A percentile compares a stretch with the other conserved stretches of the same genome.
These are phyloP conservation scores for Solanum etuberosum DNA, from an alignment of 257 asterid species.

Conservation along the genomic window DNA sequence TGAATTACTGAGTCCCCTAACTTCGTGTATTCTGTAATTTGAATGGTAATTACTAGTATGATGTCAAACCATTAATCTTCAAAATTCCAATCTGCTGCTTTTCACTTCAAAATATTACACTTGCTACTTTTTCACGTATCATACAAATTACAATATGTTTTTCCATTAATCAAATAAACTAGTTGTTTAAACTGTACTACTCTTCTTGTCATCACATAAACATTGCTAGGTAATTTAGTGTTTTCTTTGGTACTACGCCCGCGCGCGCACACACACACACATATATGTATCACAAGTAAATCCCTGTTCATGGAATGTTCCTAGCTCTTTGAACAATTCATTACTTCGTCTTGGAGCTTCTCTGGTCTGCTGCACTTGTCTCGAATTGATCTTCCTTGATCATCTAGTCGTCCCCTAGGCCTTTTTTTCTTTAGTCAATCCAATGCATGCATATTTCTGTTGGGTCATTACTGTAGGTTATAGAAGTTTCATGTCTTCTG, in stretches of 20 bases:
- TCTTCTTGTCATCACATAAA: neutral
- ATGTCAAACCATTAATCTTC: neutral
- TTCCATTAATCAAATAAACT: neutral
- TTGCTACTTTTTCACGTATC: neutral
- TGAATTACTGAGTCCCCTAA: neutral
- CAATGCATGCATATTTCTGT: neutral
- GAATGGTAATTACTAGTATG: neutral
- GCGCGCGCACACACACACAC: fast-evolving
- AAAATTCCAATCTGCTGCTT: neutral
- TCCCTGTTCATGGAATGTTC: neutral
- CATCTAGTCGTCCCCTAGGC: neutral
- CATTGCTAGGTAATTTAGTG: neutral
- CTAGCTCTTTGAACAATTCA: neutral
- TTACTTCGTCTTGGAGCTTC: neutral
- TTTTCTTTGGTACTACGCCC: neutral
- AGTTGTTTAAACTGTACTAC: neutral
- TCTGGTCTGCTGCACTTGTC: neutral
- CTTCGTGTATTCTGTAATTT: neutral
- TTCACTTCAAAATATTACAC: neutral
- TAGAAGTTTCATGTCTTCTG: neutral
- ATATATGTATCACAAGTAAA: neutral
- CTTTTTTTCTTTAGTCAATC: neutral
- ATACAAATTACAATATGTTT: neutral
- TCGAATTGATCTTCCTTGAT: neutral
- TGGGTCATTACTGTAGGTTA: neutral